These are phyloP conservation scores for Raffaelea deltoideospora DNA, from an alignment of 2,329 filamentous ascomycete genomes.

Conservation along the genomic window DNA sequence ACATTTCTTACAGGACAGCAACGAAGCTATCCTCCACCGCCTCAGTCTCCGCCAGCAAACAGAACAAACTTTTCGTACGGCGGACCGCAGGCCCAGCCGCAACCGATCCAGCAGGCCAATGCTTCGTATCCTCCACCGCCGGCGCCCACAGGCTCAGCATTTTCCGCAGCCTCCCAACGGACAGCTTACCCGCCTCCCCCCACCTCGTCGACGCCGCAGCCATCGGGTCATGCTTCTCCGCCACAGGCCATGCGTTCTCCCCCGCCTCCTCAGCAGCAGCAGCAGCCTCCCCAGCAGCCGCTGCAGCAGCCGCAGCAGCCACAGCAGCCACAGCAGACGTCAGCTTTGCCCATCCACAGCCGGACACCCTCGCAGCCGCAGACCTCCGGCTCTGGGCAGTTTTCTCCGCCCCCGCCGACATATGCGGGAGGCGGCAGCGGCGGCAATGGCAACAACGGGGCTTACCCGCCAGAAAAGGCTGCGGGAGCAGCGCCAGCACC, in stretches of 20 bases:
- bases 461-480: slow-evolving; percentile 18
- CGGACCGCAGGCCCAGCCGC: slow-evolving; percentile 14
- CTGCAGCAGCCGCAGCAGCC: slow-evolving; percentile 12
- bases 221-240: too few species aligned
- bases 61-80: slow-evolving; percentile 21
- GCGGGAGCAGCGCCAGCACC: not conserved
- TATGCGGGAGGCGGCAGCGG: too few species aligned
- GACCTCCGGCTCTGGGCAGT: slow-evolving; percentile 10
- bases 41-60: slow-evolving; percentile 20
- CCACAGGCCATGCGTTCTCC: slow-evolving; percentile 18
- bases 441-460: slow-evolving; percentile 6
- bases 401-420: slow-evolving; percentile 16
- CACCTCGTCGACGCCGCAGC: slow-evolving; percentile 16
- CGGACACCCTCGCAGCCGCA: slow-evolving; percentile 15
- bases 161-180: too few species aligned
- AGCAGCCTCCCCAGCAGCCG: slow-evolving; percentile 13
- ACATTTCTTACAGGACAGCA: slow-evolving; percentile 3
- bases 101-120: slow-evolving; percentile 8
- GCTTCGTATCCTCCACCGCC: slow-evolving; percentile 21
- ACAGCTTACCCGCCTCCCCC: too few species aligned
- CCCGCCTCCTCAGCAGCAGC: slow-evolving; percentile 15
- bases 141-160: too few species aligned
- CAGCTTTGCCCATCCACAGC: slow-evolving; percentile 21
- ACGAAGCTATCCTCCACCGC: slow-evolving; percentile 20
- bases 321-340: slow-evolving; percentile 12